Percentiles rank a stretch among this genome's conserved stretches.
These are phyloP conservation scores for Vitis hybrid DNA, from an alignment of 177 flowering plant species.

Conservation along the genomic window DNA sequence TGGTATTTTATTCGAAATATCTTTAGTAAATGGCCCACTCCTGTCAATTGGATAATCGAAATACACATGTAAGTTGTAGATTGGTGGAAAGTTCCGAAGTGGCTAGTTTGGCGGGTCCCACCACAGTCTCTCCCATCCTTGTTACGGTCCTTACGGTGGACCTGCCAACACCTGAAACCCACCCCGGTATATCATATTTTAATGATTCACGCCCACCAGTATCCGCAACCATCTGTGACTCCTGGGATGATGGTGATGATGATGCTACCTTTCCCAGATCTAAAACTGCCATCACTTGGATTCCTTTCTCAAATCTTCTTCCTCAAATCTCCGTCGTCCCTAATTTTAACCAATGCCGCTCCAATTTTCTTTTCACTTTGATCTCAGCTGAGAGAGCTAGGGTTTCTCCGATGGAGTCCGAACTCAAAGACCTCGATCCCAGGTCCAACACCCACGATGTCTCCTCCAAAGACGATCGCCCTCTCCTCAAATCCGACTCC, in stretches of 20 bases:
- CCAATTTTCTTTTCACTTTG: neutral
- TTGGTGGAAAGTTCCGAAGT: too few species aligned
- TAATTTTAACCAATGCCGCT: neutral
- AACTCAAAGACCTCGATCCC: constrained; percentile 40
- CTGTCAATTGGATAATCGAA: too few species aligned
- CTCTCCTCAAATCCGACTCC: constrained; percentile 56
- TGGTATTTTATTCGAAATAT: too few species aligned
- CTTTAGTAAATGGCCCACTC: too few species aligned
- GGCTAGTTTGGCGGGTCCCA: too few species aligned
- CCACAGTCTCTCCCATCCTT: too few species aligned
- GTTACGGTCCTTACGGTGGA: neutral
- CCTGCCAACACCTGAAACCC: neutral
- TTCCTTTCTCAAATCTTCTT: neutral
- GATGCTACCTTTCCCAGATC: neutral
- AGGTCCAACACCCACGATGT: constrained; percentile 21
- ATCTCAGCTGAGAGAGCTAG: neutral
- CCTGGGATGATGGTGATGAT: neutral
- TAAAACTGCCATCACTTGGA: neutral
- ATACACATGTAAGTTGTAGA: too few species aligned
- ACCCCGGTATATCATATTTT: neutral
- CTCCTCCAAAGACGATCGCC: constrained; percentile 52
- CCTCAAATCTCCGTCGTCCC: neutral
- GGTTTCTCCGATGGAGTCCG: constrained; percentile 44
- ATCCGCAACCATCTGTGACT: neutral
- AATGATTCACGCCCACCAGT: neutral